Evolutionary conservation across 371 early-diverging fungal genomes (phyloP), one percentile per base, ranked within the genome.

Genomic region (Actinomucor elegans): DNA sequence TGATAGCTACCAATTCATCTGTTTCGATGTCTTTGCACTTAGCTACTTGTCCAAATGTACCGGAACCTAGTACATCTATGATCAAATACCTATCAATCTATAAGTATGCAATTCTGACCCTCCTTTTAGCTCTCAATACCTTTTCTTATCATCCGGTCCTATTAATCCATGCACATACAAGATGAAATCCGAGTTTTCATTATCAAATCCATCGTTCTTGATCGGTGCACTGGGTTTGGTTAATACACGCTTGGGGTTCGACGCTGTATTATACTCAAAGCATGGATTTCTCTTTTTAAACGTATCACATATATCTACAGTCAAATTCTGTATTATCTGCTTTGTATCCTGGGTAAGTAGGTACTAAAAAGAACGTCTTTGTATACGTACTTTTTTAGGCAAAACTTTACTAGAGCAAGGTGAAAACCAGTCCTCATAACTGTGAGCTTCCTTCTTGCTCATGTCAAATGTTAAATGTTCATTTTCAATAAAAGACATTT

Each of bases 1-100:
- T 99, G 40, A 98, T 88, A n/a, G 97, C 99, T 18, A 94, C 90
- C 11, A 88, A 61, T 38, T 91, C 88, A 49, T 90, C 86, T 3
- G 94, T 94, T 55, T 87, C 84, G 31, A 89, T 57, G 42, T 94
- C 87, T 37, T 86, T 83, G 64, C 97, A 98, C 66, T 93, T 94
- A 18, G 92, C 96, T 1, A 99, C 99, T 67, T 98, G 97, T 0
- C 99, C 99, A 83, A 98, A 99, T 1, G 99, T 99, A 17, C 99
- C 99, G 63, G 88, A 88, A 2, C 99, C 99, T 26, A 99, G 69
- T 21, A 92, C 67, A 62, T 96, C 97, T 48, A 93, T 58, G 42
- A 98, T 93, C 33, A 85, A 67, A 69, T 93, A 93, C 54, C 89
- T 89, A 57, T 5, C 21, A n/a, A n/a, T n/a, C n/a, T n/a, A n/a